Percentiles rank a stretch among this genome's conserved stretches.
Evolutionary conservation across 2,329 filamentous ascomycete genomes (phyloP).

Genomic region (Stachybotrys elegans): DNA sequence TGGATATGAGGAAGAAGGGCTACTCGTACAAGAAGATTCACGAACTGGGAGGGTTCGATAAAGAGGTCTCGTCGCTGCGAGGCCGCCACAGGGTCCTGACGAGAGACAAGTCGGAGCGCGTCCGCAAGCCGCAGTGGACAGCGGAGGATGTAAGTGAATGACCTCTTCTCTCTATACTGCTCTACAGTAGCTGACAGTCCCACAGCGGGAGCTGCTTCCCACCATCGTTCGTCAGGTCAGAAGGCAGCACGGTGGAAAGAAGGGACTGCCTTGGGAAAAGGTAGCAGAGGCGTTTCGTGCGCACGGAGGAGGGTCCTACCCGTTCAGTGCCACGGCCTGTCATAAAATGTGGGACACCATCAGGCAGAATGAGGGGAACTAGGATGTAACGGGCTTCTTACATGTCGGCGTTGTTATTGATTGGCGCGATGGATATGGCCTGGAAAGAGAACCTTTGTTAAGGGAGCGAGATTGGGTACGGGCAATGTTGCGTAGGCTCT

Average conservation of each 20-base stretch:
- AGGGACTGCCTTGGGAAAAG: conserved; percentile 47
- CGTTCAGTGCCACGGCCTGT: conserved; percentile 55
- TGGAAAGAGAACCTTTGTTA: too few relatives aligned
- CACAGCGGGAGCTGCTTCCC: conserved; percentile 39
- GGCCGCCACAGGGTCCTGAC: conserved; percentile 63
- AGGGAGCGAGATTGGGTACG: too few relatives aligned
- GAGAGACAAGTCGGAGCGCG: conserved; percentile 55
- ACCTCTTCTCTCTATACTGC: background rate
- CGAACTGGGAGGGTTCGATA: conserved; percentile 45
- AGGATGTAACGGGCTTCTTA: too few relatives aligned
- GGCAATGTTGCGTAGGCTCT: too few relatives aligned
- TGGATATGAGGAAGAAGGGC: conserved; percentile 49
- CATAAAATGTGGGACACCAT: conserved; percentile 53
- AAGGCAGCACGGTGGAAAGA: conserved; percentile 27
- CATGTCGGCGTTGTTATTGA: too few relatives aligned
- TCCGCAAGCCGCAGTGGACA: conserved; percentile 62
- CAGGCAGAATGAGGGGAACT: background rate
- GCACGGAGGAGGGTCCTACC: conserved; percentile 51
- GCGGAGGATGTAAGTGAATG: conserved; percentile 54
- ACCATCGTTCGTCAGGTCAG: conserved; percentile 33
- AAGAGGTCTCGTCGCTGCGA: conserved; percentile 68
- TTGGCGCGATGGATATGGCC: too few relatives aligned
- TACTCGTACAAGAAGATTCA: conserved; percentile 64
- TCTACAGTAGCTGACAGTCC: background rate
- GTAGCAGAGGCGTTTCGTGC: conserved; percentile 48